These are phyloP conservation scores for Metschnikowia shivogae DNA, from an alignment of 805 yeast genomes.

Conservation along the genomic window DNA sequence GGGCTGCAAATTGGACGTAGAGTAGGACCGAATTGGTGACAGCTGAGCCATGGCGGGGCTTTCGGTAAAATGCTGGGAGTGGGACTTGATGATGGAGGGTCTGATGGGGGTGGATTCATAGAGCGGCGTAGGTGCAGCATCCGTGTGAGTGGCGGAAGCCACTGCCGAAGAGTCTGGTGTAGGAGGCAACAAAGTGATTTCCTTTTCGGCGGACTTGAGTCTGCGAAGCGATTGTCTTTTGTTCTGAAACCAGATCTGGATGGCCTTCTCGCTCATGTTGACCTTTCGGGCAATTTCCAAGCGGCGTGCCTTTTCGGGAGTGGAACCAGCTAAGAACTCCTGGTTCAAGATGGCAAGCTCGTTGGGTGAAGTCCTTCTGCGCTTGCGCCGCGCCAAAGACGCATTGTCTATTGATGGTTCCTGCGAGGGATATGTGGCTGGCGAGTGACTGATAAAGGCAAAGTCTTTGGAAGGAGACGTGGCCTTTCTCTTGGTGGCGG, in stretches of 20 bases:
- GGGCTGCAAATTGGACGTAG: constrained; percentile 12
- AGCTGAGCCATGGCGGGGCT: constrained; percentile 15
- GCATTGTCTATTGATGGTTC: constrained; percentile 86
- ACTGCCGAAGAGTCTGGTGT: constrained; percentile 24
- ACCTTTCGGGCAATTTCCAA: constrained; percentile 75
- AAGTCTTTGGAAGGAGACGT: constrained; percentile 31
- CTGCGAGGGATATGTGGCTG: constrained; percentile 76
- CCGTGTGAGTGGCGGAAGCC: constrained; percentile 2
- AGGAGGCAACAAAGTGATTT: constrained; percentile 42
- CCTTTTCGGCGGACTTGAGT: constrained; percentile 33
- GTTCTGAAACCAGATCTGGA: constrained; percentile 98
- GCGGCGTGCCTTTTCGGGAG: constrained; percentile 77
- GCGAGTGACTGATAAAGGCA: constrained; percentile 93
- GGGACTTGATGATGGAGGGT: constrained; percentile 12
- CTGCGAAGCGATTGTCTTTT: constrained; percentile 79
- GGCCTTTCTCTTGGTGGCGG: constrained; percentile 25
- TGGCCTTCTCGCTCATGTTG: constrained; percentile 95
- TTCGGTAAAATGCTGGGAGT: constrained; percentile 8
- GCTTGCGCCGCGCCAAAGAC: constrained; percentile 87
- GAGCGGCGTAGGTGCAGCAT: constrained; percentile 5
- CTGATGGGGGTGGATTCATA: constrained; percentile 14
- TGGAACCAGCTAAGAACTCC: constrained; percentile 71
- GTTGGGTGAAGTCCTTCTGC: constrained; percentile 90
- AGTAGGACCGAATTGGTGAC: constrained; percentile 14
- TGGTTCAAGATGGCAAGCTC: constrained; percentile 77